Evolutionary conservation across 1,284 basidiomycete genomes (phyloP), one percentile per base, ranked within the genome.

Genomic region (Moesziomyces sp.): DNA sequence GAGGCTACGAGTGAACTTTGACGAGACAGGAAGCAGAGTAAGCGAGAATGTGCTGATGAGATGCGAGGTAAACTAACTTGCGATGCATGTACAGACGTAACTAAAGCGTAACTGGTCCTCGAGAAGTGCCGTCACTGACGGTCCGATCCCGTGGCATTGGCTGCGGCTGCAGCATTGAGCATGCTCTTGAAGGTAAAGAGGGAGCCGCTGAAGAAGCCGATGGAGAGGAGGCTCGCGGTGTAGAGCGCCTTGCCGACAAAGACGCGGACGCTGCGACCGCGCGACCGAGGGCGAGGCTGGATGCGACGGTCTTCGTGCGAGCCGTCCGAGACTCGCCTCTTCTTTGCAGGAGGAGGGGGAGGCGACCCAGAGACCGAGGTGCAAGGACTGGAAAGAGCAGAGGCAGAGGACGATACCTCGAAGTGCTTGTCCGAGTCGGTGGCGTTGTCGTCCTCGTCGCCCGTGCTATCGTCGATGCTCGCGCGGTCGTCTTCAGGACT

Each of bases 121-220:
- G 30, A 33, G 10, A 13, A 40, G 5, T 16, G 8, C 33, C 35
- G 10, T 23, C 23, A 43, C 47, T 58, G 56, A 21, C 53, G 53
- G 24, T 42, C 55, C 23, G 43, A 44, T 0, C 52, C 56, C 33
- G 60, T 30, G 49, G 66, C 56, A 26, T 69, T 63, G 16, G 60
- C 60, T 18, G 57, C 52, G 35, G 69, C 69, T 19, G 63, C 63
- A 13, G 69, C 57, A 24, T 67, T 66, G 58, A 72, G 58, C 63
- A 72, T 46, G 38, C 59, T 59, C 59, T 67, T 72, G 59, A 72
- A 72, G 3, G 69, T 72, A 28, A 72, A 72, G 5, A 72, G 40
- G 1, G 59, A 62, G 26, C 69, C 69, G 19, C 52, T 43, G 13
- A 72, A 24, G 53, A 72, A 72, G 19, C 69, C 69, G 7, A 66